A percentile compares a stretch with the other conserved stretches of the same genome.
These are phyloP conservation scores for Rostrohypoxylon terebratum DNA, from an alignment of 495 filamentous ascomycete genomes.

Conservation along the genomic window DNA sequence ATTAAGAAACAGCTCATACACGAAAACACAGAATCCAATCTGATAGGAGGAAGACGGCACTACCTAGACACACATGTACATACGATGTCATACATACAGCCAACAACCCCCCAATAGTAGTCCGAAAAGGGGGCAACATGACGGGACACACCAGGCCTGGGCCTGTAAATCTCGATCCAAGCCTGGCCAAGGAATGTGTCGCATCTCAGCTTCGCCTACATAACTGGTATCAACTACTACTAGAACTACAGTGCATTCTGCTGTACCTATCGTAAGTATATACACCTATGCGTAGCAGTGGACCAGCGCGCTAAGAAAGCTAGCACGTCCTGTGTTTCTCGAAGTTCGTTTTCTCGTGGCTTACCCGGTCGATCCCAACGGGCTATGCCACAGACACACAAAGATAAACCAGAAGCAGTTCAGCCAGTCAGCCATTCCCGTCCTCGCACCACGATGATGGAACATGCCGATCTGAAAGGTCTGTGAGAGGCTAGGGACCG, in stretches of 20 bases:
- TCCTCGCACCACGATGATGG: constrained; percentile 29
- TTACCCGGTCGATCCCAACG: constrained; percentile 9
- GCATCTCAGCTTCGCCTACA: constrained; percentile 33
- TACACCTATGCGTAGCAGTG: background rate
- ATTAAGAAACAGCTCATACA: constrained; percentile 10
- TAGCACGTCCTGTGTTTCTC: constrained; percentile 31
- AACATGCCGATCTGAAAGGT: constrained; percentile 22
- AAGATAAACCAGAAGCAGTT: background rate
- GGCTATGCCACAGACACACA: constrained; percentile 6
- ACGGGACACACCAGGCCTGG: constrained; percentile 19
- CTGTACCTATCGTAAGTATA: background rate
- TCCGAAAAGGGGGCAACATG: background rate
- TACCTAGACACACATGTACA: constrained; percentile 9
- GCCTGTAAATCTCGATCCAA: constrained; percentile 38
- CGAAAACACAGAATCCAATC: background rate
- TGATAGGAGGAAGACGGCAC: background rate
- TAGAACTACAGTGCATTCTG: constrained; percentile 19
- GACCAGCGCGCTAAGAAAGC: constrained; percentile 9
- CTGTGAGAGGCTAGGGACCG: constrained; percentile 22
- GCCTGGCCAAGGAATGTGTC: constrained; percentile 29
- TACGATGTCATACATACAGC: background rate
- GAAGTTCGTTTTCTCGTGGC: constrained; percentile 31
- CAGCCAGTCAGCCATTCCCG: constrained; percentile 42
- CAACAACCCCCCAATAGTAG: background rate
- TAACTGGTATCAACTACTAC: too few relatives aligned